Base-by-base conservation (phyloP, 140 eudicot species). In the Oenanthe javanica region DNA sequence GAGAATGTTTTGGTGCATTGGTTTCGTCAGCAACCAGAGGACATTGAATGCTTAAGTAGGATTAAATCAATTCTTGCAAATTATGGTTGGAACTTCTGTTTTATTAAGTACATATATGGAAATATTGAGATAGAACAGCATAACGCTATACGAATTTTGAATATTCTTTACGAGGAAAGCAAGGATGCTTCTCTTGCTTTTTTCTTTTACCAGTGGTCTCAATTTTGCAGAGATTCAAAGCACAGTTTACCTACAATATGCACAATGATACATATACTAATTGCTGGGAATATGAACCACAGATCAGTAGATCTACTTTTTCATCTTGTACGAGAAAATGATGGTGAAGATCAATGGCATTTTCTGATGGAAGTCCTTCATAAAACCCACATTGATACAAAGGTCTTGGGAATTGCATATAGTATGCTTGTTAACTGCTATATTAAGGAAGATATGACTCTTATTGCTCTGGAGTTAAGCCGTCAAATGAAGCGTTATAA, bases 351-450 rank as follows among this genome's bases (percentile, higher is more conserved):
- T 75, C 78, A 82, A 23, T 79, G 82, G 88, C 48, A 42, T 51
- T 64, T 72, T 61, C 25, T 85, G 77, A 55, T 79, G 77, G 16
- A 42, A 51, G 81, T 69, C 70, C 69, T 82, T 70, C 69, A 42
- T 16, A 84, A 85, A 57, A 75, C 84, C 69, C 61, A 71, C 79
- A 57, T 16, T 25, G 78, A 76, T 45, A 51, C 79, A 52, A 82
- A 74, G 67, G 83, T 54, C 67, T 82, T 82, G 79, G 83, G n/a
- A 47, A 82, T 73, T 75, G 88, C 81, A 79, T 85, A 63, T 46
- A 85, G 88, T 81, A 85, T 85, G 88, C 85, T 85, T 82, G 85
- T 85, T 31, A 19, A 64, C 59, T 78, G 88, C 61, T 85, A 64
- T 79, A 7, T 55, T 19, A 18, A 52, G 83, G 83, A 79, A 64